phyloP scores from a whole-genome alignment of 306 rosid species.

The Casuarina equisetifolia region DNA sequence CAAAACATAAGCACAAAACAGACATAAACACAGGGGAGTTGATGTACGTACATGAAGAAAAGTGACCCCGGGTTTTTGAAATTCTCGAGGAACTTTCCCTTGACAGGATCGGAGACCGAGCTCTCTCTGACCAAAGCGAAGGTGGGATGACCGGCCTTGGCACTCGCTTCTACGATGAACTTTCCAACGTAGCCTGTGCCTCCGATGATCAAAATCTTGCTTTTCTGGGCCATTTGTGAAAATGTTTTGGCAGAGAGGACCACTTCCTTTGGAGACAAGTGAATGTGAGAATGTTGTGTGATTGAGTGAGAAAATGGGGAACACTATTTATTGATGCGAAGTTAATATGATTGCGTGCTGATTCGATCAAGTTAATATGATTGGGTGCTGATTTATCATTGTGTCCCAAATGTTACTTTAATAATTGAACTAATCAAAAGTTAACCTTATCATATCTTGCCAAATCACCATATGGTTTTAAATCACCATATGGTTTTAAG shows the following conservation, averaged over 20 bases:
- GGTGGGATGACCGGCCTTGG: constrained; percentile 59
- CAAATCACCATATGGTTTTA: too few species aligned
- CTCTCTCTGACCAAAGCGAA: constrained; percentile 51
- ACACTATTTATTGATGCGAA: background rate
- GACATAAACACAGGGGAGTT: background rate
- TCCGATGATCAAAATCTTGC: constrained; percentile 67
- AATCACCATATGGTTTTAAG: too few species aligned
- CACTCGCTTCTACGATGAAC: constrained; percentile 65
- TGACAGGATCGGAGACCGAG: constrained; percentile 49
- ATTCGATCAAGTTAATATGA: too few species aligned
- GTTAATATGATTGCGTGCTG: constrained; percentile 18
- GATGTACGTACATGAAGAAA: constrained; percentile 35
- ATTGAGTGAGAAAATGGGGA: background rate
- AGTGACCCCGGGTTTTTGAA: constrained; percentile 47
- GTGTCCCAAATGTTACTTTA: too few species aligned
- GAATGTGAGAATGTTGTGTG: background rate
- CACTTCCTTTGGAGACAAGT: background rate
- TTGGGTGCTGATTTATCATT: too few species aligned
- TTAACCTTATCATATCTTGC: too few species aligned
- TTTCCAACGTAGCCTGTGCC: constrained; percentile 77
- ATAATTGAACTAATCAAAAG: too few species aligned
- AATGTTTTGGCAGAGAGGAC: background rate
- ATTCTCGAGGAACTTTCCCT: constrained; percentile 44
- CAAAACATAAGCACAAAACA: background rate
- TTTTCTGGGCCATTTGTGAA: constrained; percentile 35